phyloP scores from a whole-genome alignment of 2,329 filamentous ascomycete genomes.

The Colletotrichum sidae region DNA sequence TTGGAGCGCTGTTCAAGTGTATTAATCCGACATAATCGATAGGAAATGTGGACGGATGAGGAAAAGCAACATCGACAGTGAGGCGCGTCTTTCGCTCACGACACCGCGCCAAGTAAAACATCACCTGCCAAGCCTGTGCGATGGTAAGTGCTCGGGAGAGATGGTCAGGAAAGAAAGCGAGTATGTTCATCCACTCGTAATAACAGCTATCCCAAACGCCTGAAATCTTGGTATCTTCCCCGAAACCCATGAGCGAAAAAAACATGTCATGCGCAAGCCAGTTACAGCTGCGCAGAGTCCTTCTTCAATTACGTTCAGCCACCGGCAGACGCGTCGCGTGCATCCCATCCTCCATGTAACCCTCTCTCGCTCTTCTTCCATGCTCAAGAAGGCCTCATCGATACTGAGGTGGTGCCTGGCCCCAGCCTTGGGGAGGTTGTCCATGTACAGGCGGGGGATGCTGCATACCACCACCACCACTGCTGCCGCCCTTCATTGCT shows the following conservation, averaged over 20 bases:
- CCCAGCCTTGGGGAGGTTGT: slow-evolving; percentile 50
- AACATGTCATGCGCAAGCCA: not conserved
- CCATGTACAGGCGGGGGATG: slow-evolving; percentile 46
- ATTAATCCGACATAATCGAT: too few species aligned
- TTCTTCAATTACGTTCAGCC: not conserved
- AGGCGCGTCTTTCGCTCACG: too few species aligned
- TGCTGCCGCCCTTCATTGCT: slow-evolving; percentile 60
- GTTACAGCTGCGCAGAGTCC: not conserved
- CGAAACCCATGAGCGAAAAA: not conserved
- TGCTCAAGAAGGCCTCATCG: slow-evolving; percentile 7
- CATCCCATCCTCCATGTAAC: not conserved
- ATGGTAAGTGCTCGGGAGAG: not conserved
- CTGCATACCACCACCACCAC: slow-evolving; percentile 42
- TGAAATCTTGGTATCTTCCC: slow-evolving; percentile 29
- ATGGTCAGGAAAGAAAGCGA: not conserved
- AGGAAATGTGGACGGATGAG: too few species aligned
- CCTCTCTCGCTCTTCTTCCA: slow-evolving; percentile 18
- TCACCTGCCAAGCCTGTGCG: too few species aligned
- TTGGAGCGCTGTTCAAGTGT: too few species aligned
- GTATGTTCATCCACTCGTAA: slow-evolving; percentile 16
- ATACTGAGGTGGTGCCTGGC: slow-evolving; percentile 38
- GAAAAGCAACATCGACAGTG: too few species aligned
- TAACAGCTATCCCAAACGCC: slow-evolving; percentile 17
- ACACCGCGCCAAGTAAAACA: too few species aligned
- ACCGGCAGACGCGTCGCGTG: not conserved